Evolutionary conservation across 2,329 filamentous ascomycete species (phyloP), one percentile per base, ranked within the genome.

Genomic region (Monilinia polystroma): DNA sequence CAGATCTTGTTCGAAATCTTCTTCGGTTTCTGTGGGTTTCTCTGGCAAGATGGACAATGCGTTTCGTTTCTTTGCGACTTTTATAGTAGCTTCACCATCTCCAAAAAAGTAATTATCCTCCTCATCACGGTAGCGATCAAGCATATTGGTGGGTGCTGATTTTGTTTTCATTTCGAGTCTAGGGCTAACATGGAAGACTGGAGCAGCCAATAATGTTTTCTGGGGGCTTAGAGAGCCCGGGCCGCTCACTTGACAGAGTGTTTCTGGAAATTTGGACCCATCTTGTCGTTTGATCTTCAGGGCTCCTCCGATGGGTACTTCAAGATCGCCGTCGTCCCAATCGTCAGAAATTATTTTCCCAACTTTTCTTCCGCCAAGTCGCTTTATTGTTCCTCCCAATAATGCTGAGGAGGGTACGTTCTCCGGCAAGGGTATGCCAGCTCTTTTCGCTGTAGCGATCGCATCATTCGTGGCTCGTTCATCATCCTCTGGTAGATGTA

Each of bases 321-420:
- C 90, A 59, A 94, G 78, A 72, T 94, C 90, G 64, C 93, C 79
- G 73, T 94, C 91, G 72, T 93, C 90, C 69, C 87, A 89, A 88
- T 91, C 94, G 76, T 94, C 91, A 70, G 91, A 87, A 68, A 91
- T 86, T 52, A 89, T 87, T 74, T 86, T 90, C 74, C 87, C 89
- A 26, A 90, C 83, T 74, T 89, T 92, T 72, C 87, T 85, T 68
- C 87, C 87, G 60, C 93, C 93, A 45, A 98, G 83, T 72, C 93
- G 85, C 80, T 96, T 96, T 76, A 98, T 98, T 12, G 93, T 94
- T 63, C 95, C 95, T 64, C 94, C 94, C 77, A 95, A 86, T 53
- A 99, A 82, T 41, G 95, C 95, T 26, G 94, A 97, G 41, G 91
- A 87, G 1, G 94, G 93, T 43, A 98, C 87, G 76, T 93, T 93